These are phyloP conservation scores for Sporisorium reilianum DNA, from an alignment of 1,284 basidiomycete species.

Conservation along the genomic window DNA sequence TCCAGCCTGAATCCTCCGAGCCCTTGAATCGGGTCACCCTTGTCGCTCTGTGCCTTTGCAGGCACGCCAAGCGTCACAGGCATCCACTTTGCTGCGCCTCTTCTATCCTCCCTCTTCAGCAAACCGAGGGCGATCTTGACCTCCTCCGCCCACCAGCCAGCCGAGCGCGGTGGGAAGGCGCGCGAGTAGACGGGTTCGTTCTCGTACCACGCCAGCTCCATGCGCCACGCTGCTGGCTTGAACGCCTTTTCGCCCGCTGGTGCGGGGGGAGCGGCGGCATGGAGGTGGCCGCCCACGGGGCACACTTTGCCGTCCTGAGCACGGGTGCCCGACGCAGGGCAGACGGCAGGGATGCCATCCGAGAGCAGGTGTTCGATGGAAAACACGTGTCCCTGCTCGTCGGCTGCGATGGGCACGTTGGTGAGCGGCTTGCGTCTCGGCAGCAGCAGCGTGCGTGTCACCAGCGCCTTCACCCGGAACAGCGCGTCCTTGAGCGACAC, in stretches of 20 bases:
- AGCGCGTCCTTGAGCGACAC: slow-evolving; percentile 23
- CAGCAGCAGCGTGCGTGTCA: slow-evolving; percentile 19
- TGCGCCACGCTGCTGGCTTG: slow-evolving; percentile 33
- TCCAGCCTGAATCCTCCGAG: slow-evolving; percentile 47
- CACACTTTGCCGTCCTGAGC: slow-evolving; percentile 39
- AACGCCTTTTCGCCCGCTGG: not conserved
- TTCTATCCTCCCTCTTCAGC: slow-evolving; percentile 30
- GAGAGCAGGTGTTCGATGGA: slow-evolving; percentile 28
- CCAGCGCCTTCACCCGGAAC: slow-evolving; percentile 9
- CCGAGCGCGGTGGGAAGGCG: slow-evolving; percentile 11
- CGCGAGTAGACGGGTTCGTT: slow-evolving; percentile 48
- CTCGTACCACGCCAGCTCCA: slow-evolving; percentile 48
- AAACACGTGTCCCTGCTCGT: slow-evolving; percentile 30
- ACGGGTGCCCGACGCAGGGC: slow-evolving; percentile 43
- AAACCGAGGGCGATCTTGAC: slow-evolving; percentile 22
- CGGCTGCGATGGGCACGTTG: slow-evolving; percentile 27
- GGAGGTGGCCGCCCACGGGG: slow-evolving; percentile 41
- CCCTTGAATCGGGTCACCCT: slow-evolving; percentile 12
- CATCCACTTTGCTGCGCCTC: slow-evolving; percentile 27
- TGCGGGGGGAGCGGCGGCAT: slow-evolving; percentile 4
- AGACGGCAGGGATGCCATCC: slow-evolving; percentile 35
- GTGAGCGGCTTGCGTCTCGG: slow-evolving; percentile 26
- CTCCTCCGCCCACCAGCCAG: slow-evolving; percentile 24
- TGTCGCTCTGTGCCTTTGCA: not conserved
- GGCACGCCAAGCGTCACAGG: slow-evolving; percentile 22